phyloP scores from a whole-genome alignment of 2,329 filamentous ascomycete genomes.

The Botrytis hyacinthi region DNA sequence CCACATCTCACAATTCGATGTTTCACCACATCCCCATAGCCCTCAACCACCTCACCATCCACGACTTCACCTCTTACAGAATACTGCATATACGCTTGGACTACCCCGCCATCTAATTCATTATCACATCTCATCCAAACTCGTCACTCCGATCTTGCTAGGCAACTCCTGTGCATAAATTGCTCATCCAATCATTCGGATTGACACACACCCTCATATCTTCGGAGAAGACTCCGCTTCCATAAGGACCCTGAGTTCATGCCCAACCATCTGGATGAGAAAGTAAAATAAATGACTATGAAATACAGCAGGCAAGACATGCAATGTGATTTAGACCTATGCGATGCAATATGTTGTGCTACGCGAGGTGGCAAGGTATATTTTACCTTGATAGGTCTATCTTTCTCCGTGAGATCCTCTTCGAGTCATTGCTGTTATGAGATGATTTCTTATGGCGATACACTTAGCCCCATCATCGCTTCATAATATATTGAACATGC shows the following conservation, averaged over 20 bases:
- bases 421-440: neutral
- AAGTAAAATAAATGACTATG: neutral
- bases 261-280: neutral
- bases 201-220: too few relatives aligned
- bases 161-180: neutral
- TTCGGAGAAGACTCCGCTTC: neutral
- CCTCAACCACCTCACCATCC: neutral
- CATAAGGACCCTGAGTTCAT: neutral
- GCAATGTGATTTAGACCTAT: neutral
- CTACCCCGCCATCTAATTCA: neutral
- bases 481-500: neutral
- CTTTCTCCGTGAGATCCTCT: neutral
- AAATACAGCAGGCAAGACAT: neutral
- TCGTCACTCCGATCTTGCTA: too few relatives aligned
- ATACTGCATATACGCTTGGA: neutral
- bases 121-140: neutral
- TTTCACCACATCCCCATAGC: neutral
- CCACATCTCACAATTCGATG: slow-evolving; percentile 8
- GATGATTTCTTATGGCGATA: neutral
- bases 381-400: neutral
- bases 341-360: neutral
- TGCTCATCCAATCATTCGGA: neutral
- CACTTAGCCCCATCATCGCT: neutral
- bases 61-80: neutral
- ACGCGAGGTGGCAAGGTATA: neutral